Percentiles rank a stretch among this genome's conserved stretches.
Evolutionary conservation across 345 rosid genomes (phyloP).

Genomic region (Pugionium dolabratum): DNA sequence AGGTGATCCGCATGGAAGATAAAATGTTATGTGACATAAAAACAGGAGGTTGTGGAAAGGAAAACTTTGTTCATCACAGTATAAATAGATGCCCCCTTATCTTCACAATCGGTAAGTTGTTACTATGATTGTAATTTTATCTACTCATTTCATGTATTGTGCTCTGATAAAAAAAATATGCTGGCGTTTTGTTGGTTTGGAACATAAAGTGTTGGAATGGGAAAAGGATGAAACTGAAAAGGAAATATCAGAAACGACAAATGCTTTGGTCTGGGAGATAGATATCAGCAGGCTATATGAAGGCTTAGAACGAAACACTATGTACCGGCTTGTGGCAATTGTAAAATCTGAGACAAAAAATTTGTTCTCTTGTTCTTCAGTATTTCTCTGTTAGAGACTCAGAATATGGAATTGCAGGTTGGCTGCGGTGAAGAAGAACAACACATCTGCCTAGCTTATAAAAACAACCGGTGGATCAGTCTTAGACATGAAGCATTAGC

Average conservation of each 20-base stretch:
- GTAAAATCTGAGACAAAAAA: constrained; percentile 22
- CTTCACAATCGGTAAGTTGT: constrained; percentile 25
- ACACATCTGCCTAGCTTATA: constrained; percentile 27
- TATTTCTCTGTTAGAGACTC: background rate
- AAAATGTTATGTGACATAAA: constrained; percentile 24
- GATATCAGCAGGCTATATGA: constrained; percentile 34
- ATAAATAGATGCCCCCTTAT: constrained; percentile 22
- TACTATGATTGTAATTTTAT: background rate
- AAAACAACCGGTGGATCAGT: constrained; percentile 31
- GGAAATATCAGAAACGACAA: constrained; percentile 20
- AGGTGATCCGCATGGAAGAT: constrained; percentile 15
- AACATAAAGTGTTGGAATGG: constrained; percentile 27
- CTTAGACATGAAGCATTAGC: constrained; percentile 19
- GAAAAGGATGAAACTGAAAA: constrained; percentile 30
- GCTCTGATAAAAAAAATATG: background rate
- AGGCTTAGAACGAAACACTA: constrained; percentile 22
- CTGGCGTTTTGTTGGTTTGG: constrained; percentile 1
- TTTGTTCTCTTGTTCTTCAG: background rate
- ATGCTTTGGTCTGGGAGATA: constrained; percentile 34
- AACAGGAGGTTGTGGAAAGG: constrained; percentile 32
- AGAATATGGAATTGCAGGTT: constrained; percentile 21
- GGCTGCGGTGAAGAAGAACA: constrained; percentile 27
- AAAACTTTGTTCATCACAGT: constrained; percentile 19
- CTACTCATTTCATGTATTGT: background rate
- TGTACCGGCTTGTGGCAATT: constrained; percentile 35